Evolutionary conservation across 2,329 filamentous ascomycete genomes (phyloP).

Genomic region (Myriosclerotinia scirpicola): DNA sequence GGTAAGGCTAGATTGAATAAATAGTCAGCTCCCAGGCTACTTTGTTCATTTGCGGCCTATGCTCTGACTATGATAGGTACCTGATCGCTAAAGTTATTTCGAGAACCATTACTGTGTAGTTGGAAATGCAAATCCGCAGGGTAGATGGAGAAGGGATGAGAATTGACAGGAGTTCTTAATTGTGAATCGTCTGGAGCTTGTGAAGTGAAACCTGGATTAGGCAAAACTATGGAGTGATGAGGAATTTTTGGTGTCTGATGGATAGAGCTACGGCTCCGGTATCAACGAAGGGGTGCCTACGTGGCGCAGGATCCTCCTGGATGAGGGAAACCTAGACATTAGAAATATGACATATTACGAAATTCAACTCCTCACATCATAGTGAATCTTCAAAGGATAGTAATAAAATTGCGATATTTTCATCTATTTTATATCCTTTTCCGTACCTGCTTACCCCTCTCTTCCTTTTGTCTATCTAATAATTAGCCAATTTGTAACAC

Average conservation of each 20-base stretch:
- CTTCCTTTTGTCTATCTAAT: not conserved
- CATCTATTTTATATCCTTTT: not conserved
- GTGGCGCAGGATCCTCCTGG: slow-evolving; percentile 1
- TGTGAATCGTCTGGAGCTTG: not conserved
- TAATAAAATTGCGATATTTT: not conserved
- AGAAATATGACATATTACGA: not conserved
- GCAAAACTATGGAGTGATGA: not conserved
- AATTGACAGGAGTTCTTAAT: too few relatives aligned
- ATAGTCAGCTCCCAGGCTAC: slow-evolving; percentile 1
- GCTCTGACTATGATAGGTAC: slow-evolving; percentile 9
- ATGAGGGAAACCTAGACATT: not conserved
- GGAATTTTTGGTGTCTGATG: not conserved
- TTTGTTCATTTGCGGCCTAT: slow-evolving; percentile 17
- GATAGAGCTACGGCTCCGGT: slow-evolving; percentile 9
- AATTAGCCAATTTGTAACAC: not conserved
- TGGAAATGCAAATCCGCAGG: not conserved
- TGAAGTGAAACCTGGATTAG: not conserved
- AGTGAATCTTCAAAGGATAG: not conserved
- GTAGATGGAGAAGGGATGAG: not conserved
- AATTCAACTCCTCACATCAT: not conserved
- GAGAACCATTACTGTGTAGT: not conserved
- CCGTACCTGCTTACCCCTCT: not conserved
- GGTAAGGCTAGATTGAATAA: slow-evolving; percentile 50
- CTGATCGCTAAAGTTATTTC: not conserved
- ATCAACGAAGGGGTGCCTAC: not conserved